Evolutionary conservation across 805 yeast genomes (phyloP), one percentile per base, ranked within the genome.

Genomic region (Saturnispora silvae): DNA sequence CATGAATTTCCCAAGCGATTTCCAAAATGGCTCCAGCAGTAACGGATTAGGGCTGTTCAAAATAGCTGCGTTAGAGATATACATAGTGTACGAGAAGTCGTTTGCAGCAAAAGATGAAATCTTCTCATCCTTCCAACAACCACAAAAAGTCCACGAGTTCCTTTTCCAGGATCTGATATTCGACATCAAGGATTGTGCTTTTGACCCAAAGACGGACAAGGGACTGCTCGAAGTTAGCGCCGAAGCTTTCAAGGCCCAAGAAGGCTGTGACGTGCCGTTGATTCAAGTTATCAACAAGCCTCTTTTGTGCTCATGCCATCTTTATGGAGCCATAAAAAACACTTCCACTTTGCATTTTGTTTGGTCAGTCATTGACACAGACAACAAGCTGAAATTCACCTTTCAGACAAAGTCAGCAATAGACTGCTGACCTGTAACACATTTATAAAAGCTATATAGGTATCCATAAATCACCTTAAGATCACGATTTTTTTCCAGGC

Each of bases 21-120:
- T 31, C 6, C 6, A 3, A 16, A 19, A 17, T 7, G 16, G 9
- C 8, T 15, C 20, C 10, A 20, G 28, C 9, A 30, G 28, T 20
- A 36, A 13, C 3, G 39, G 34, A 6, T 14, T 36, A 3, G 34
- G 39, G 9, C 8, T 36, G 3, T 25, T 36, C 16, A 16, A 36
- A 15, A 36, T 31, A 15, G 33, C 30, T 7, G 30, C 39, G 4
- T 27, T 31, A 3, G 20, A 17, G 13, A 19, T 36, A 3, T 19
- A 14, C n/a, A 14, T 36, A 7, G 4, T 36, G 15, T 36, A 26
- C 15, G 30, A 33, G 3, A 24, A 25, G 8, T 7, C n/a, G 3
- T 20, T 33, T 7, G 5, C 11, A 6, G 25, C 11, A 18, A 24
- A 25, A 15, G 30, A 33, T 11, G 23, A 23, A n/a, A 8, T 20